A percentile compares a stretch with the other conserved stretches of the same genome.
Evolutionary conservation across 345 rosid species (phyloP).

Genomic region (Draba incana): DNA sequence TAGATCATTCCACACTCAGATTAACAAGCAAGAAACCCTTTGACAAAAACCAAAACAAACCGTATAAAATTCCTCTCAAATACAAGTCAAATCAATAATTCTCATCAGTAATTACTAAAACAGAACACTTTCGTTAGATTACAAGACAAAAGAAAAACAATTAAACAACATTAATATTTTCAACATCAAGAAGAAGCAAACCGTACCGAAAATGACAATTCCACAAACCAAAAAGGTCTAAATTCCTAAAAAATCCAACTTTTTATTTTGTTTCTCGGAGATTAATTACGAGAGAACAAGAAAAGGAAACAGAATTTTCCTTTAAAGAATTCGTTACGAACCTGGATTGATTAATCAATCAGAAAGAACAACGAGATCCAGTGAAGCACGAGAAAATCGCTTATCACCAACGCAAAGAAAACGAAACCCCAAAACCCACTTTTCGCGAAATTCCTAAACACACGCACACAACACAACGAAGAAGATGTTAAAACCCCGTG

Average conservation of each 20-base stretch:
- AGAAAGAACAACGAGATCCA: conserved; percentile 24
- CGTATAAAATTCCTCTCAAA: not conserved
- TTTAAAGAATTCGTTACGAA: conserved; percentile 20
- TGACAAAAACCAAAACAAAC: conserved; percentile 15
- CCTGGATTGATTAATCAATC: conserved; percentile 36
- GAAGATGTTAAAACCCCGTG: conserved; percentile 37
- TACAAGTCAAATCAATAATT: not conserved
- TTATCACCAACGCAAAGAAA: conserved; percentile 10
- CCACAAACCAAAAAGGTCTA: not conserved
- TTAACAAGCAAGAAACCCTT: conserved; percentile 22
- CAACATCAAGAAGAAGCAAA: not conserved
- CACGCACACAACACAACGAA: conserved; percentile 1
- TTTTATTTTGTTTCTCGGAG: too few species aligned
- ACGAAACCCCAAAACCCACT: conserved; percentile 11
- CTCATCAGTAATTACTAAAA: conserved; percentile 3
- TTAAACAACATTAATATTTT: not conserved
- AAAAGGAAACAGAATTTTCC: not conserved
- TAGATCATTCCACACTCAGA: conserved; percentile 7
- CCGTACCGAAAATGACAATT: conserved; percentile 9
- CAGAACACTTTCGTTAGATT: conserved; percentile 44
- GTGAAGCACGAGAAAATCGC: conserved; percentile 41
- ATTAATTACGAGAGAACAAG: too few species aligned
- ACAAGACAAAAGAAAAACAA: conserved; percentile 35
- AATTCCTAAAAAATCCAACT: not conserved
- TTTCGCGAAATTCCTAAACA: not conserved